Base-by-base conservation (phyloP, 192 early-diverging fungal genomes). In the Funneliformis mosseae region DNA sequence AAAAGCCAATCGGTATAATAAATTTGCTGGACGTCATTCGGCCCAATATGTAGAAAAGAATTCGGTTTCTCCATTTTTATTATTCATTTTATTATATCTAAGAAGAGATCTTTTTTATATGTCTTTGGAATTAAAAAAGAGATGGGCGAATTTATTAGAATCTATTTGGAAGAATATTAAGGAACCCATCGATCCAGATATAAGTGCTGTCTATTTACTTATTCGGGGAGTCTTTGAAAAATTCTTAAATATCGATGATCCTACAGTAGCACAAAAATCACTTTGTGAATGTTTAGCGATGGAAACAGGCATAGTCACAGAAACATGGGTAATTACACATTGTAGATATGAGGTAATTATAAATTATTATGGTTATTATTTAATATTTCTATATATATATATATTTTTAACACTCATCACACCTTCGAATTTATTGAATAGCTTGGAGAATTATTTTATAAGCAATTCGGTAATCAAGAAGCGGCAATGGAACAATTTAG, bases 341-440 rank as follows among this genome's bases (percentile, higher is more conserved):
- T 86, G 85, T 59, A 83, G 83, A 33, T 86, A 83, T 46, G 85
- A 86, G 79, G 85, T 86, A 80, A 76, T n/a, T n/a, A n/a, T n/a
- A n/a, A n/a, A n/a, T n/a, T n/a, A 50, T 27, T 8, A 69, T 46
- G 5, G 14, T 63, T 60, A 16, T 9, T 72, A 39, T 33, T 21
- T 28, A 8, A 23, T 59, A 50, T 41, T 72, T 33, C 39, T 55
- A n/a, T n/a, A n/a, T 55, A 1, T 55, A 21, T n/a, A 21, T 45
- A 4, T 45, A 4, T 45, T 9, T 45, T 9, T 55, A 21, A 7
- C 21, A 55, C 50, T 55, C 16, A 55, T 55, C 18, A 55, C 5
- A 0, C 5, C 0, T 21, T 21, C 50, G 18, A 55, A 55, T 55
- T 21, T 0, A 55, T 55, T 55, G 5, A 55, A 25, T 28, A 86